These are phyloP conservation scores for Neurospora discreta DNA, from an alignment of 495 filamentous ascomycete genomes.

Conservation along the genomic window DNA sequence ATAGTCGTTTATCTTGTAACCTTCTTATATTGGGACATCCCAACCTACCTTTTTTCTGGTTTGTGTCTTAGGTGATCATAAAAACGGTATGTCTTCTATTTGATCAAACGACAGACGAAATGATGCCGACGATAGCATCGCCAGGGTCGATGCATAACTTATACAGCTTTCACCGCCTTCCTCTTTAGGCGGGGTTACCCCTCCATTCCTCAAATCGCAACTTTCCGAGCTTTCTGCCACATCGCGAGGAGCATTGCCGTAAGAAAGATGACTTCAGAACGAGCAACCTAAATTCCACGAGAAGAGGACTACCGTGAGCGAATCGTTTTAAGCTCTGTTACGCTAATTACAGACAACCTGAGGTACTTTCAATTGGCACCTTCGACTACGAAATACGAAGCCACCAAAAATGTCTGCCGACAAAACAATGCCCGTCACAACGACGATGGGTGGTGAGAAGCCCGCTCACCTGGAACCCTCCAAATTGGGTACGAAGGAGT, in stretches of 20 bases:
- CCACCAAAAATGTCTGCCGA: background rate
- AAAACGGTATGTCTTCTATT: background rate
- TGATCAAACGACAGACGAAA: background rate
- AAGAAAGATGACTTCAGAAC: background rate
- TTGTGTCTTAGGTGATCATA: background rate
- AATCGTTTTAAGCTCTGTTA: background rate
- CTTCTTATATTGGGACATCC: background rate
- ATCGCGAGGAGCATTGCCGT: background rate
- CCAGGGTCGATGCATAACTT: background rate
- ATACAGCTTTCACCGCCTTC: background rate
- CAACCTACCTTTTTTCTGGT: background rate
- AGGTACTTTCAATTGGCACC: background rate
- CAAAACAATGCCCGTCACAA: background rate
- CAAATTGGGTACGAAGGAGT: slow-evolving; percentile 57
- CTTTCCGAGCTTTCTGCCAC: background rate
- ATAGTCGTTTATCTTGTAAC: background rate
- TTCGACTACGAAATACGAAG: background rate
- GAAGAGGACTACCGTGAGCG: background rate
- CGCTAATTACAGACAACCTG: background rate
- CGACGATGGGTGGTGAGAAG: slow-evolving; percentile 4
- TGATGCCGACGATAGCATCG: background rate
- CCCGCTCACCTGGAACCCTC: slow-evolving; percentile 48
- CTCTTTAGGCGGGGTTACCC: background rate
- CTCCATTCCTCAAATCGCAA: background rate
- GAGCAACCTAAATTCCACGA: background rate